Conservation (phyloP, 2,329 filamentous ascomycete species). For the Xylariaceae sp. region DNA sequence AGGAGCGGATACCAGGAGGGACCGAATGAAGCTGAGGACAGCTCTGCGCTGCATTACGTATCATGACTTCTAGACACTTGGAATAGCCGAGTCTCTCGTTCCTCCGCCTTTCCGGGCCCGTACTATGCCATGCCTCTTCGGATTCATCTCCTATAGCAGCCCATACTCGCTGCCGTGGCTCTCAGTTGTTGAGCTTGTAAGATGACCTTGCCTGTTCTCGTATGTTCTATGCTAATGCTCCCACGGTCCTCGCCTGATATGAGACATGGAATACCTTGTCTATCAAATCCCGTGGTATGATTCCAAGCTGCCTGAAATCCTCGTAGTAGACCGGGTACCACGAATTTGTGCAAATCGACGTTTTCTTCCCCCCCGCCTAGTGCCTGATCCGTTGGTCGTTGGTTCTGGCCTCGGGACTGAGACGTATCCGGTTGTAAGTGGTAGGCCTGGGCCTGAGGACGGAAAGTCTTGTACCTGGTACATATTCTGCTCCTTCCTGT, state of each 20-base stretch:
- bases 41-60: background rate
- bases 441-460: background rate
- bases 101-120: conserved; percentile 1
- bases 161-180: conserved; percentile 3
- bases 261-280: conserved; percentile 12
- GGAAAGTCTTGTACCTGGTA: background rate
- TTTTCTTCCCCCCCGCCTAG: background rate
- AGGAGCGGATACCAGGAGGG: background rate
- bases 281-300: conserved; percentile 5
- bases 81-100: conserved; percentile 10
- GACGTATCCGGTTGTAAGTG: background rate
- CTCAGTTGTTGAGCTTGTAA: conserved; percentile 11
- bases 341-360: background rate
- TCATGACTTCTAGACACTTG: background rate
- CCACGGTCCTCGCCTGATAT: background rate
- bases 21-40: background rate
- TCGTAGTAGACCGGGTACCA: conserved; percentile 10
- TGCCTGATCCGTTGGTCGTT: background rate
- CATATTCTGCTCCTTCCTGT: background rate
- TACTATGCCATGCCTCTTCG: conserved; percentile 1
- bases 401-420: background rate
- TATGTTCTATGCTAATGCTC: conserved; percentile 13
- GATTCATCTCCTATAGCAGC: background rate
- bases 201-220: conserved; percentile 11
- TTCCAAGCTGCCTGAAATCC: conserved; percentile 1